Conservation (phyloP, 2,329 filamentous ascomycete genomes). For the Claviceps sp. region DNA sequence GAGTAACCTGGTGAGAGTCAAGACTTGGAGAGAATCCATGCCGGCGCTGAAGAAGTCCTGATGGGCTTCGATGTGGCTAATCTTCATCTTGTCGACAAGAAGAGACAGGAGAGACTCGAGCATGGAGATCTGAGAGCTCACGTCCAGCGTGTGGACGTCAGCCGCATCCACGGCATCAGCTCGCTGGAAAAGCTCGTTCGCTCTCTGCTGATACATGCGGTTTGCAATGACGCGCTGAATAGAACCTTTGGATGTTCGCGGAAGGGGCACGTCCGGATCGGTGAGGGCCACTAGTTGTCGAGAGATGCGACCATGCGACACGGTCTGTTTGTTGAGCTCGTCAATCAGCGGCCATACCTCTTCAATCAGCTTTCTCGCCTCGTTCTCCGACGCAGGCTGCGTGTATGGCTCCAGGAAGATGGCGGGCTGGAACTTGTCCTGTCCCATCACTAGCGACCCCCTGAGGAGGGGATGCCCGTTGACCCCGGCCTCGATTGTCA, state of each 20-base stretch:
- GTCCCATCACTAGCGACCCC: conserved; percentile 26
- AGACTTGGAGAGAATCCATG: conserved; percentile 27
- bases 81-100: conserved; percentile 7
- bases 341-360: conserved; percentile 30
- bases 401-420: conserved; percentile 31
- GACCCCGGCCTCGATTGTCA: conserved; percentile 21
- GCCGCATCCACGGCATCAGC: conserved; percentile 6
- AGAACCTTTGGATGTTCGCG: conserved; percentile 31
- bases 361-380: conserved; percentile 22
- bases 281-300: conserved; percentile 26
- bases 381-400: conserved; percentile 14
- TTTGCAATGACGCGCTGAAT: conserved; percentile 27
- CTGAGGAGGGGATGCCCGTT: conserved; percentile 15
- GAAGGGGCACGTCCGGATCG: conserved; percentile 27
- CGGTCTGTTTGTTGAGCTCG: conserved; percentile 27
- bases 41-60: conserved; percentile 25
- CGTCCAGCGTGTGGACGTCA: conserved; percentile 7
- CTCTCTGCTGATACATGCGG: conserved; percentile 28
- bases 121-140: conserved; percentile 11
- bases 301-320: conserved; percentile 32
- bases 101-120: conserved; percentile 12
- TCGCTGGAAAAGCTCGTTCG: conserved; percentile 26
- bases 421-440: conserved; percentile 30
- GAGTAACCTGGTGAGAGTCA: conserved; percentile 12
- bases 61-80: conserved; percentile 10